A percentile compares a stretch with the other conserved stretches of the same genome.
phyloP scores from a whole-genome alignment of 2,329 filamentous ascomycete species.

The Aureobasidium vineae region DNA sequence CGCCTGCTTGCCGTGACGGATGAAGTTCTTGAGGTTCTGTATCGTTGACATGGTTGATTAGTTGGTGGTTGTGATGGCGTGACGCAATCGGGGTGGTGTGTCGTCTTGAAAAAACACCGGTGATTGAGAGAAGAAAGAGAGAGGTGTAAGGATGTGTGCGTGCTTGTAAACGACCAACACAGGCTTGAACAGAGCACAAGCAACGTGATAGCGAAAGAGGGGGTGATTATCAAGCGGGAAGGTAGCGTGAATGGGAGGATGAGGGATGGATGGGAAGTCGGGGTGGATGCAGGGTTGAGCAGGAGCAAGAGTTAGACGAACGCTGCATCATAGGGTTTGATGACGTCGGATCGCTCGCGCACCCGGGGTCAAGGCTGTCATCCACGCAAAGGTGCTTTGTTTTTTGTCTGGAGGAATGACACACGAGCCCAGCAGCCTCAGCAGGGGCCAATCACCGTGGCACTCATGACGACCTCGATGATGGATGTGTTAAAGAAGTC shows the following conservation, averaged over 20 bases:
- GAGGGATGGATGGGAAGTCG: conserved; percentile 20
- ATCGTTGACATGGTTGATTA: conserved; percentile 63
- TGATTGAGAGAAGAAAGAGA: background rate
- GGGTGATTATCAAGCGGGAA: conserved; percentile 4
- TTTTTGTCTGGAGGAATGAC: conserved; percentile 23
- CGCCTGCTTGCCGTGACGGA: conserved; percentile 96
- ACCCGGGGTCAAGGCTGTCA: conserved; percentile 22
- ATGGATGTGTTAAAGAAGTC: background rate
- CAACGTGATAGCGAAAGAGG: background rate
- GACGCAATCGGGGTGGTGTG: background rate
- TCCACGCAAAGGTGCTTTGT: conserved; percentile 19
- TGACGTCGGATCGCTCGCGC: conserved; percentile 20
- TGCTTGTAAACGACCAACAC: conserved; percentile 1
- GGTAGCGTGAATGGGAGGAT: conserved; percentile 12
- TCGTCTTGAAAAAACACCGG: background rate
- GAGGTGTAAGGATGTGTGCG: background rate
- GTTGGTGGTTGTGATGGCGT: background rate
- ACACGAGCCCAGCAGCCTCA: conserved; percentile 16
- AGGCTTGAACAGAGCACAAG: conserved; percentile 9
- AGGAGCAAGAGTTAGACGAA: conserved; percentile 24
- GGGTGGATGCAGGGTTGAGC: conserved; percentile 17
- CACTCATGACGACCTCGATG: conserved; percentile 20
- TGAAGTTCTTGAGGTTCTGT: conserved; percentile 97
- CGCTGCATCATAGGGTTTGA: conserved; percentile 22
- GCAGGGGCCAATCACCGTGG: conserved; percentile 8